Base-by-base conservation (phyloP, 1,284 basidiomycete species). In the Sutorius eximius region DNA sequence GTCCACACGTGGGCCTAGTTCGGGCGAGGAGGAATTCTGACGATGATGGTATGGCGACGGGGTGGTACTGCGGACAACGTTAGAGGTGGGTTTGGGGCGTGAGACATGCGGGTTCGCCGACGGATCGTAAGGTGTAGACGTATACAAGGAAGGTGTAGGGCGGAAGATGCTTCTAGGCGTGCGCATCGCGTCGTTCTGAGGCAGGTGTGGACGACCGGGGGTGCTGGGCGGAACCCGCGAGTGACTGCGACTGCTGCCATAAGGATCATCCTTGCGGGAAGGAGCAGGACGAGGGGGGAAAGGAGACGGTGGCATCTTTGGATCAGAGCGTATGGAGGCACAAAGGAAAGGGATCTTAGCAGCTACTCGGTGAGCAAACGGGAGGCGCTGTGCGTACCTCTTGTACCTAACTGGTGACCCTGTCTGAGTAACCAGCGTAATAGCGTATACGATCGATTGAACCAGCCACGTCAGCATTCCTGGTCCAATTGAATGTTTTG, bases 391-490 rank as follows among this genome's bases (percentile, higher is more conserved):
- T 40, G 40, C 72, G 20, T 24, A 81, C 75, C 74, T 90, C 87
- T 65, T 94, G 87, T 51, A 82, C 82, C 71, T 93, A 83, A 20
- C 95, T 94, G 49, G 82, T 77, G 62, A 93, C 81, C 81, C 96
- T 97, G 80, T 97, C 94, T 3, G 88, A 86, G 86, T 86, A 90
- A 24, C 88, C 88, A 46, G 82, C 83, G 59, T 83, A 90, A 68
- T 90, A 89, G 60, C 89, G 83, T 71, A 94, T 80, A 55, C 76
- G 77, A 43, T 75, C 79, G 57, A 93, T 91, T n/a, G 86, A 75
- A 61, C 80, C 80, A 34, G 75, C 62, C 10, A 94, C 78, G 70
- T 98, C 95, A 49, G 82, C 86, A 45, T 69, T 78, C 61, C 80
- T 82, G 6, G 94, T 87, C 77, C 86, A 88, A 13, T 67, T 62